phyloP scores from a whole-genome alignment of 139 green algal species.

The Raphidocelis subcapitata region DNA sequence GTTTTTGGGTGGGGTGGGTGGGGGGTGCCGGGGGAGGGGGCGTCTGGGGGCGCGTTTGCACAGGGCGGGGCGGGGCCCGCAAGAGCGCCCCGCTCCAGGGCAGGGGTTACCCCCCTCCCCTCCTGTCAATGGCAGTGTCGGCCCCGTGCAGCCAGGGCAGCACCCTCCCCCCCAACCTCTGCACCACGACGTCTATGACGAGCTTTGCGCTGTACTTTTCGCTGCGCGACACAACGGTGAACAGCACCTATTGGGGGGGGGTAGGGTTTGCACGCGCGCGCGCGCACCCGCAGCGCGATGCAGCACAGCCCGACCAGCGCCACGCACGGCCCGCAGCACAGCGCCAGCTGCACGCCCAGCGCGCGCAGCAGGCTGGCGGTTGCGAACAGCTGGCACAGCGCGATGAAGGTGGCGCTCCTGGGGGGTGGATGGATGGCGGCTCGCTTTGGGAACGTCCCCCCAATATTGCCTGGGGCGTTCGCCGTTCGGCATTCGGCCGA shows the following conservation, averaged over 20 bases:
- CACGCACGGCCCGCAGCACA: background rate
- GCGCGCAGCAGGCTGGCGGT: slow-evolving; percentile 19
- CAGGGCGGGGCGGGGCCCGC: too few relatives aligned
- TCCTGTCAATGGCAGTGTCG: background rate
- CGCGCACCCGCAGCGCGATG: background rate
- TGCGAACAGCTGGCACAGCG: slow-evolving; percentile 15
- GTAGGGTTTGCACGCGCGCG: too few relatives aligned
- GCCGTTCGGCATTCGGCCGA: too few relatives aligned
- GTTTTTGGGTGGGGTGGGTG: too few relatives aligned
- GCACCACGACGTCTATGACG: slow-evolving; percentile 49
- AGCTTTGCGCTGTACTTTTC: slow-evolving; percentile 84
- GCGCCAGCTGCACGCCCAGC: slow-evolving; percentile 8
- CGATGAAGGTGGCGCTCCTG: background rate
- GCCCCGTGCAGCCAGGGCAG: slow-evolving; percentile 26
- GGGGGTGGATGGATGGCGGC: too few relatives aligned
- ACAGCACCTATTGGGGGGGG: slow-evolving; percentile 48
- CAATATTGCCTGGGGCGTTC: too few relatives aligned
- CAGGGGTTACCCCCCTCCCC: too few relatives aligned
- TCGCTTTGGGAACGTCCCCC: too few relatives aligned
- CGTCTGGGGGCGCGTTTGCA: too few relatives aligned
- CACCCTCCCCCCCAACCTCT: slow-evolving; percentile 41
- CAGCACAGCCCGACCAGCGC: background rate
- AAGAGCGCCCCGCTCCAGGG: too few relatives aligned
- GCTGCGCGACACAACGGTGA: slow-evolving; percentile 71
- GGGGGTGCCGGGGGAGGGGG: too few relatives aligned